phyloP scores from a whole-genome alignment of 2,329 filamentous ascomycete genomes.

The Ceratocystis colombiana region DNA sequence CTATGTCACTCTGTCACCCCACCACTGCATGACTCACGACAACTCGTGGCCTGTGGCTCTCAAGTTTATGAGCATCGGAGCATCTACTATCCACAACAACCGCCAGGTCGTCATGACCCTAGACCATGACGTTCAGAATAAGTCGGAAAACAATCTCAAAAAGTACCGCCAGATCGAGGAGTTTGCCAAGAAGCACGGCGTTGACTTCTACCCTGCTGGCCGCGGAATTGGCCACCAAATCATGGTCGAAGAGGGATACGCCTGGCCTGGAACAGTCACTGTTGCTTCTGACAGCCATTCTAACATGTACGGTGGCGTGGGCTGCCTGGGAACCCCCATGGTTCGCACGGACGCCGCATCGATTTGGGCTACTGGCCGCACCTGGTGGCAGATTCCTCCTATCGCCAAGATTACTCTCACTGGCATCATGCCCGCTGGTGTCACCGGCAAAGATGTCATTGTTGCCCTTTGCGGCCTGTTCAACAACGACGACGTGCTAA shows the following conservation, averaged over 20 bases:
- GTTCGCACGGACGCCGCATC: slow-evolving; percentile 79
- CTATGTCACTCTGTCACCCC: slow-evolving; percentile 58
- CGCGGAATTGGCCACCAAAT: slow-evolving; percentile 83
- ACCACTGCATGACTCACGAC: slow-evolving; percentile 70
- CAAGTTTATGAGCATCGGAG: slow-evolving; percentile 74
- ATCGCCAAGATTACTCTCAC: slow-evolving; percentile 70
- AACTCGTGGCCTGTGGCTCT: slow-evolving; percentile 64
- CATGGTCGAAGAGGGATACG: slow-evolving; percentile 75
- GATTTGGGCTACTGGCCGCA: slow-evolving; percentile 73
- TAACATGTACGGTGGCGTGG: slow-evolving; percentile 76
- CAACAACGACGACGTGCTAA: slow-evolving; percentile 77
- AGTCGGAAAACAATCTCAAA: slow-evolving; percentile 62
- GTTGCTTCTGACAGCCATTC: slow-evolving; percentile 71
- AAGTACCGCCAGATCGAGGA: slow-evolving; percentile 75
- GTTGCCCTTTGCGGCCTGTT: slow-evolving; percentile 79
- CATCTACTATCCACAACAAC: slow-evolving; percentile 56
- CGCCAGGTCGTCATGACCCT: slow-evolving; percentile 46
- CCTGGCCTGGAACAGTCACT: slow-evolving; percentile 72
- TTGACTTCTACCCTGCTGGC: slow-evolving; percentile 68
- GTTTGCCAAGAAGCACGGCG: slow-evolving; percentile 68
- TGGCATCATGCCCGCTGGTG: slow-evolving; percentile 63
- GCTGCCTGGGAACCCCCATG: slow-evolving; percentile 65
- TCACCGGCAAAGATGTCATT: slow-evolving; percentile 91
- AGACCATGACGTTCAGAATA: slow-evolving; percentile 85
- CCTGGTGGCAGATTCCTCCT: slow-evolving; percentile 84